Percentiles rank a stretch among this genome's conserved stretches.
Conservation (phyloP, 306 rosid genomes). For the Lupinus albus region DNA sequence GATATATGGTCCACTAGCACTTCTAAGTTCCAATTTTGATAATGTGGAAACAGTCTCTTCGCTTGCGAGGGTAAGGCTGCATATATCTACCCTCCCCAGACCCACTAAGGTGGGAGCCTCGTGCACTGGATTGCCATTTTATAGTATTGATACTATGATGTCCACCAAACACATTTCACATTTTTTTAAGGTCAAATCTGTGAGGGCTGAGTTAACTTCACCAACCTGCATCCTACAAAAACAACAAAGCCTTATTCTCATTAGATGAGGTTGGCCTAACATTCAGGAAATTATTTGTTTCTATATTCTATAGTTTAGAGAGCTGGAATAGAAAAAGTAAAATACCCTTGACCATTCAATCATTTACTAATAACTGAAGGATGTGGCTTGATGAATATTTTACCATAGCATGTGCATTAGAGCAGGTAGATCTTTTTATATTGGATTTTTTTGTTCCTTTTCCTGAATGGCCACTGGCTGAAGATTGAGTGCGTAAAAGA, state of each 20-base stretch:
- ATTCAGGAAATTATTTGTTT: constrained; percentile 2
- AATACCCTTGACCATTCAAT: constrained; percentile 3
- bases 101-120: too few species aligned
- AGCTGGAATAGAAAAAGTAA: neutral
- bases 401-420: neutral
- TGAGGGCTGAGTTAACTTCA: neutral
- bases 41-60: too few species aligned
- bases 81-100: too few species aligned
- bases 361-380: constrained; percentile 11
- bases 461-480: neutral
- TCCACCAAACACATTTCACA: constrained; percentile 6
- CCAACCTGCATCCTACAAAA: constrained; percentile 1
- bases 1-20: constrained; percentile 20
- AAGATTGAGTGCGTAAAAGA: too few species aligned
- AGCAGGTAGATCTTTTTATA: neutral
- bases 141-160: neutral
- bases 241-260: too few species aligned
- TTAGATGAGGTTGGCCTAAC: too few species aligned
- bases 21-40: neutral
- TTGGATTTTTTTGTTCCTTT: constrained; percentile 8
- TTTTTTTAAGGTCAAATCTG: constrained; percentile 10
- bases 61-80: too few species aligned
- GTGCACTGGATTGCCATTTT: too few species aligned
- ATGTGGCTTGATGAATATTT: neutral
- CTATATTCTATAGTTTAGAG: neutral